A percentile compares a stretch with the other conserved stretches of the same genome.
These are phyloP conservation scores for Erysimum cheiri DNA, from an alignment of 441 rosid species.

Conservation along the genomic window DNA sequence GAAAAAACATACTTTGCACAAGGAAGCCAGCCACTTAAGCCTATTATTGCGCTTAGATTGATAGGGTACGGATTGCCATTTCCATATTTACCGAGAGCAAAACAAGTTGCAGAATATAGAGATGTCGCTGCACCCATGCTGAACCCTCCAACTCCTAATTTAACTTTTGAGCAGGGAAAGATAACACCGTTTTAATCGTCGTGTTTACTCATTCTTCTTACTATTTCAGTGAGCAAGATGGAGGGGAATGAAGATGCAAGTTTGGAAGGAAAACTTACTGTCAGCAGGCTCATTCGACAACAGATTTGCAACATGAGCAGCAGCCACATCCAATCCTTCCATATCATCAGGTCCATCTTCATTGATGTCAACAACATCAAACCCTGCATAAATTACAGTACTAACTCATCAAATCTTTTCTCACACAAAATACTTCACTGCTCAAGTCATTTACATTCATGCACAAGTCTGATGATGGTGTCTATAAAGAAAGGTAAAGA, in stretches of 20 bases:
- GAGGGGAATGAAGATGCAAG: slow-evolving; percentile 11
- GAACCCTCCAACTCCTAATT: slow-evolving; percentile 96
- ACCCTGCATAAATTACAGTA: slow-evolving; percentile 64
- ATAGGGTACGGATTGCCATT: slow-evolving; percentile 75
- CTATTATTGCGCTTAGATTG: slow-evolving; percentile 74
- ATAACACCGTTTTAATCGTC: slow-evolving; percentile 25
- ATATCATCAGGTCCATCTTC: slow-evolving; percentile 84
- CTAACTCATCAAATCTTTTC: slow-evolving; percentile 20
- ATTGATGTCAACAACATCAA: slow-evolving; percentile 80
- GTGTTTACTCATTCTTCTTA: slow-evolving; percentile 18
- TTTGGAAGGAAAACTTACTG: slow-evolving; percentile 55
- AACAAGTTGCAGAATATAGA: slow-evolving; percentile 84
- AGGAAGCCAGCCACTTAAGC: slow-evolving; percentile 99
- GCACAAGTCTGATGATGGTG: slow-evolving; percentile 21
- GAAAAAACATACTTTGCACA: slow-evolving; percentile 72
- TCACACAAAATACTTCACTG: slow-evolving; percentile 15
- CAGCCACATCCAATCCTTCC: slow-evolving; percentile 92
- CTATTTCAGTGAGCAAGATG: background rate
- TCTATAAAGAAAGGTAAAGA: slow-evolving; percentile 6
- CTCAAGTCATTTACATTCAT: background rate
- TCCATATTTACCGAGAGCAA: slow-evolving; percentile 66
- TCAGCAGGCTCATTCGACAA: slow-evolving; percentile 89
- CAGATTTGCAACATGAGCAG: slow-evolving; percentile 83
- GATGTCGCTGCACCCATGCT: slow-evolving; percentile 98
- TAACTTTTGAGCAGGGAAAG: slow-evolving; percentile 58